A percentile compares a stretch with the other conserved stretches of the same genome.
phyloP scores from a whole-genome alignment of 2,329 filamentous ascomycete species.

The Aspergillus calidoustus region DNA sequence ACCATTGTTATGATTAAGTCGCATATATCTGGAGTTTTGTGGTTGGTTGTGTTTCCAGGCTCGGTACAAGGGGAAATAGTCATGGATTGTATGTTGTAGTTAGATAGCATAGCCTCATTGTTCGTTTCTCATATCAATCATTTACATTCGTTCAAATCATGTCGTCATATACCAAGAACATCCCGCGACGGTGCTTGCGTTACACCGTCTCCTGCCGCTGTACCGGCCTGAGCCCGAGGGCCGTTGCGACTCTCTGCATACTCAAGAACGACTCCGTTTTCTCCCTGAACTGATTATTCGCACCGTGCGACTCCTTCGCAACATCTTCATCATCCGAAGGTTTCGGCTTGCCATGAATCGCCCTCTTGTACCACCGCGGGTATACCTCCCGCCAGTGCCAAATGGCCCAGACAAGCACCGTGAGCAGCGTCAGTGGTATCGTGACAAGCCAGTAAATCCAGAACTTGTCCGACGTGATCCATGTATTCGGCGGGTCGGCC shows the following conservation, averaged over 20 bases:
- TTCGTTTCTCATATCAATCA: slow-evolving; percentile 4
- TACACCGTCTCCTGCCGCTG: slow-evolving; percentile 11
- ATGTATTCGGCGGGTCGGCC: slow-evolving; percentile 24
- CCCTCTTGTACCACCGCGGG: not conserved
- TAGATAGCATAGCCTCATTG: not conserved
- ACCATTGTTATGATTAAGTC: not conserved
- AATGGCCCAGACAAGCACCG: slow-evolving; percentile 30
- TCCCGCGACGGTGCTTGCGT: not conserved
- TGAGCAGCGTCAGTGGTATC: slow-evolving; percentile 33
- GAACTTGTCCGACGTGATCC: slow-evolving; percentile 31
- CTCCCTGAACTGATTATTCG: not conserved
- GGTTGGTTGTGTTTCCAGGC: slow-evolving; percentile 4
- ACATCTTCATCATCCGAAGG: not conserved
- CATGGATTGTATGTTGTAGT: not conserved
- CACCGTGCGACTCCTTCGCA: not conserved
- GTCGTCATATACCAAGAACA: not conserved
- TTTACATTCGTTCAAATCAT: not conserved
- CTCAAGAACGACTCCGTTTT: not conserved
- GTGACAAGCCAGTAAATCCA: slow-evolving; percentile 41
- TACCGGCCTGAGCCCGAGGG: not conserved
- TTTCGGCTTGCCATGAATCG: not conserved
- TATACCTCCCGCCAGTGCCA: slow-evolving; percentile 23
- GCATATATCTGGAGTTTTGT: slow-evolving; percentile 4
- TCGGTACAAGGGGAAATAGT: not conserved
- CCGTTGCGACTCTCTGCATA: not conserved